Base-by-base conservation (phyloP, 345 rosid genomes). In the Aurinia saxatilis region DNA sequence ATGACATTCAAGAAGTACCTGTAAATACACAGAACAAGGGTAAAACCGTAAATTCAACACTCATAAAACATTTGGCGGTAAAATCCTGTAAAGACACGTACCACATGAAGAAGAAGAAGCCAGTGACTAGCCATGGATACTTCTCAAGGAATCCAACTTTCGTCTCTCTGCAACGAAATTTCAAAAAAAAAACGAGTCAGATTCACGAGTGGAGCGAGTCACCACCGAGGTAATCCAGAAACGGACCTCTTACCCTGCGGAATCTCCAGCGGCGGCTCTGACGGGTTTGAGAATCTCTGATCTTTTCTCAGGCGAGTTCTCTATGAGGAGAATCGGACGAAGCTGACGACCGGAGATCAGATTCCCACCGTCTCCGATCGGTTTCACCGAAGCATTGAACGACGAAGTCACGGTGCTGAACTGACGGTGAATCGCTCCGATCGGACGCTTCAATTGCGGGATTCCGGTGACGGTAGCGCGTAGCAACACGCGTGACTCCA, bases 51-150 rank as follows among this genome's bases (percentile, higher is more conserved):
- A 78, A 36, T 40, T 35, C 1, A 34, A 34, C 1, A 0, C 0
- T 48, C 3, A 8, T 9, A 1, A 0, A 8, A 40, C 4, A 21
- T 12, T 42, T 56, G 59, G 70, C 54, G 75, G 75, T 49, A 6
- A 59, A 14, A 15, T 29, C 25, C 7, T 48, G 46, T 46, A 47
- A 40, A 0, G 37, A 44, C 16, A 65, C 83, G 36, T 71, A 89
- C 98, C 98, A 92, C 96, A 89, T 87, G 83, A 92, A 92, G 85
- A 92, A 92, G 87, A 89, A 92, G 65, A 89, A 92, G 0, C 98
- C 97, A 51, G 98, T 92, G 50, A 87, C 84, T 0, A 92, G 81
- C 47, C 80, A 80, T 52, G 98, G 98, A 66, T 84, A 75, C 82
- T 75, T 88, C 29, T 68, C 69, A 10, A 86, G 72, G 79, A 91